A percentile compares a stretch with the other conserved stretches of the same genome.
phyloP scores from a whole-genome alignment of 768 basidiomycete genomes.

The Lactarius deliciosus region DNA sequence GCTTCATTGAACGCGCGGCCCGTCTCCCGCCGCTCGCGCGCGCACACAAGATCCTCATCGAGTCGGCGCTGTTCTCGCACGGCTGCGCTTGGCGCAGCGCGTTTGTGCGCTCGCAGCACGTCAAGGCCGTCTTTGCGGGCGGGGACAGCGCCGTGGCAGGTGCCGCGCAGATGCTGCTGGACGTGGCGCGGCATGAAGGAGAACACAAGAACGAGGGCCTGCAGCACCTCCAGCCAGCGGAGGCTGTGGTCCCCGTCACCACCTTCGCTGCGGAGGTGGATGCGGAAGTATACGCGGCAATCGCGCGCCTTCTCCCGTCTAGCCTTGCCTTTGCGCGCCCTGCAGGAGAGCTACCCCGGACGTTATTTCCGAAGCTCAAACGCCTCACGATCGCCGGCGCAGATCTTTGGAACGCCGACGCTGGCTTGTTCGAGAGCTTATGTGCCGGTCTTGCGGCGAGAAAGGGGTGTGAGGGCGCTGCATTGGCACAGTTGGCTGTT shows the following conservation, averaged over 20 bases:
- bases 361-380: conserved; percentile 16
- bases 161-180: conserved; percentile 14
- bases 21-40: conserved; percentile 22
- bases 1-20: conserved; percentile 17
- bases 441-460: conserved; percentile 17
- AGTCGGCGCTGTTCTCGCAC: conserved; percentile 17
- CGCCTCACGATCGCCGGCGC: conserved; percentile 20
- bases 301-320: conserved; percentile 19
- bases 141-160: conserved; percentile 11
- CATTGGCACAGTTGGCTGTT: conserved; percentile 16
- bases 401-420: conserved; percentile 12
- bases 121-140: conserved; percentile 16
- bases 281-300: conserved; percentile 13
- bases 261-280: not conserved
- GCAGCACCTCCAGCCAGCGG: not conserved
- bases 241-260: not conserved
- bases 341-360: not conserved
- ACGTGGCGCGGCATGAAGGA: not conserved
- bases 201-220: not conserved
- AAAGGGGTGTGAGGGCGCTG: conserved; percentile 3
- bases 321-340: conserved; percentile 16
- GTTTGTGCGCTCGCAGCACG: conserved; percentile 10
- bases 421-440: conserved; percentile 19
- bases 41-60: conserved; percentile 14
- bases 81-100: conserved; percentile 12